These are phyloP conservation scores for Sungouiella blattae DNA, from an alignment of 805 yeast genomes.

Conservation along the genomic window DNA sequence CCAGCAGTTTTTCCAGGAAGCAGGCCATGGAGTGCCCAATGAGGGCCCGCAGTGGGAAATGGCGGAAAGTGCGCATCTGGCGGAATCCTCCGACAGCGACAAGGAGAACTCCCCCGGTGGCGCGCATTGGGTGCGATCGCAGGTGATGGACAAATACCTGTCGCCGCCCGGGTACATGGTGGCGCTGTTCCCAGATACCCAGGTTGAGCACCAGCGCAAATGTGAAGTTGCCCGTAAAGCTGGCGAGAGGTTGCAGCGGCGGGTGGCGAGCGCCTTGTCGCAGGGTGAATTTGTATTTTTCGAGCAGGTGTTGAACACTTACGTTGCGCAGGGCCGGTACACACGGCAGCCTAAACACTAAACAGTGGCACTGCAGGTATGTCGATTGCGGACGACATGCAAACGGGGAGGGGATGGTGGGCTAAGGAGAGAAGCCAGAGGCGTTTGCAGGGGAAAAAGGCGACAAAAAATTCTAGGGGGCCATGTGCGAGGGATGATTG, in stretches of 20 bases:
- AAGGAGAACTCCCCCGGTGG: neutral
- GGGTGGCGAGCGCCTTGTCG: conserved; percentile 23
- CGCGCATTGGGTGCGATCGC: conserved; percentile 21
- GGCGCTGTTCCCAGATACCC: conserved; percentile 35
- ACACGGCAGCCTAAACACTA: too few relatives aligned
- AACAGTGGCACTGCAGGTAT: too few relatives aligned
- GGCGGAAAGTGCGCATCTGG: too few relatives aligned
- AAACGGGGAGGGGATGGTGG: too few relatives aligned
- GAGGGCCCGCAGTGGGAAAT: conserved; percentile 15
- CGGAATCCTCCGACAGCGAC: conserved; percentile 2
- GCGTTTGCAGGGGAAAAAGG: too few relatives aligned
- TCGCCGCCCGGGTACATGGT: conserved; percentile 41
- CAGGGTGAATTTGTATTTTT: conserved; percentile 33
- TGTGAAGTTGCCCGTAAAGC: conserved; percentile 20
- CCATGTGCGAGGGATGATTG: too few relatives aligned
- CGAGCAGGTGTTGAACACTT: conserved; percentile 28
- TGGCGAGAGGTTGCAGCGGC: conserved; percentile 23
- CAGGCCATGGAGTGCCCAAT: conserved; percentile 12
- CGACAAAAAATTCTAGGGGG: too few relatives aligned
- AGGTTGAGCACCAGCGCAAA: conserved; percentile 24
- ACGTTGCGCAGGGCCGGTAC: conserved; percentile 7
- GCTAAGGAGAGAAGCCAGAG: too few relatives aligned
- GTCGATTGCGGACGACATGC: too few relatives aligned
- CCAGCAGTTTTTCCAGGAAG: conserved; percentile 15
- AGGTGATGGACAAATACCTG: conserved; percentile 34